Base-by-base conservation (phyloP, 768 basidiomycete genomes). In the Trametes maxima region DNA sequence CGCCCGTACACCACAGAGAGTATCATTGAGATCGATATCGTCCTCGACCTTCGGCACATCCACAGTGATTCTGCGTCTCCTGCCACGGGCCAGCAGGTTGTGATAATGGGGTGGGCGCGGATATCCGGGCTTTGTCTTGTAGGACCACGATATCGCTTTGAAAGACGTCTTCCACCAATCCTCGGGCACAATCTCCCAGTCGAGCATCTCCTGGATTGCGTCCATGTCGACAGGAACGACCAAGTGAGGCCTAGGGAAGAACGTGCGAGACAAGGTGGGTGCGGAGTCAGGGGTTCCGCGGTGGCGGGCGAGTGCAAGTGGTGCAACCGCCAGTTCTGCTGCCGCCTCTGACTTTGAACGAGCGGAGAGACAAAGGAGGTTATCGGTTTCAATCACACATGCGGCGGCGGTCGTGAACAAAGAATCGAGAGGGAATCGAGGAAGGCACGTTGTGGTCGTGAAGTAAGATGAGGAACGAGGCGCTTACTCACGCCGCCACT, bases 141-240 rank as follows among this genome's bases (percentile, higher is more conserved):
- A 64, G 5, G 63, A 49, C 66, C 66, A 67, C 5, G 63, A 63
- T 43, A 67, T 57, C 22, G 54, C 39, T 28, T 47, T 42, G 50
- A 62, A 67, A 19, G 66, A 67, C 49, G 61, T 59, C 63, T 57
- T 63, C 66, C 63, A 67, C 61, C 63, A 60, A 39, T 65, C 66
- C 33, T 51, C 44, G 40, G 58, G 48, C n/a, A 57, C 66, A 14
- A 64, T 49, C 57, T 58, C 48, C 63, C 66, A 62, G 22, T 63
- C 57, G 28, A 39, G 36, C 22, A 52, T 59, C 54, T 63, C 57
- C 47, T 36, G 46, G 12, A 25, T 33, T 16, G 43, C 42, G 13
- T 62, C 46, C 2, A 42, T 17, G 19, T 44, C 48, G 22, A 10
- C 35, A 16, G 47, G 40, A 24, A 24, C 42, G 22, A 48, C 48